phyloP scores from a whole-genome alignment of 2,329 filamentous ascomycete species.

The Thelonectria rubi region DNA sequence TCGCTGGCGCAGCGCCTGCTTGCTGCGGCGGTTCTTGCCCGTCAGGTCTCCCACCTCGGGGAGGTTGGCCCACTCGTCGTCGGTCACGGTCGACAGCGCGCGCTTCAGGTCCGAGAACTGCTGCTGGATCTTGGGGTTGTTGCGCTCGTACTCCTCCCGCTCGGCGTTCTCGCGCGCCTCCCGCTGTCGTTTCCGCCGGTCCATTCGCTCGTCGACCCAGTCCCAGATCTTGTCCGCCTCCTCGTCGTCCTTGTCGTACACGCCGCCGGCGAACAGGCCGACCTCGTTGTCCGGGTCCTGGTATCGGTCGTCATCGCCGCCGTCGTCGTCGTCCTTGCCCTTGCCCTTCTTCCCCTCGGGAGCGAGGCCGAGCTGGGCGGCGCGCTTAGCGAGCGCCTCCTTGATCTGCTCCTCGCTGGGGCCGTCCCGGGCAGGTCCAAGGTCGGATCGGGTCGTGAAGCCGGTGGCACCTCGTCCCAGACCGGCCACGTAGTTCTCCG shows the following conservation, averaged over 20 bases:
- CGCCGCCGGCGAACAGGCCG: constrained; percentile 91
- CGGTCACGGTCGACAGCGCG: constrained; percentile 84
- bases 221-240: constrained; percentile 97
- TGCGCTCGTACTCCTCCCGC: constrained; percentile 92
- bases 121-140: constrained; percentile 97
- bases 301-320: constrained; percentile 82
- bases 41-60: constrained; percentile 97
- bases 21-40: constrained; percentile 87
- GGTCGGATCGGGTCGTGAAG: constrained; percentile 96
- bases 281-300: constrained; percentile 98
- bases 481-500: constrained; percentile 92
- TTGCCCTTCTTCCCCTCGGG: constrained; percentile 76
- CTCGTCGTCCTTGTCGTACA: constrained; percentile 97
- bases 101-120: constrained; percentile 97
- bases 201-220: constrained; percentile 97
- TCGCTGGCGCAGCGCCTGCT: constrained; percentile 81
- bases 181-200: constrained; percentile 87
- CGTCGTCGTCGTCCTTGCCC: constrained; percentile 76
- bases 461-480: constrained; percentile 97
- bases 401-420: constrained; percentile 99
- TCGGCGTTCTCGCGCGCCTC: constrained; percentile 94
- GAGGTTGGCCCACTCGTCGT: constrained; percentile 95
- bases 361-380: constrained; percentile 79
- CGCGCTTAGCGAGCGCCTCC: constrained; percentile 93
- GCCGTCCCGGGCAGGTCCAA: constrained; percentile 93